Evolutionary conservation across 1,139 yeast genomes (phyloP), one percentile per base, ranked within the genome.

Genomic region (Yamadazyma dendronema): DNA sequence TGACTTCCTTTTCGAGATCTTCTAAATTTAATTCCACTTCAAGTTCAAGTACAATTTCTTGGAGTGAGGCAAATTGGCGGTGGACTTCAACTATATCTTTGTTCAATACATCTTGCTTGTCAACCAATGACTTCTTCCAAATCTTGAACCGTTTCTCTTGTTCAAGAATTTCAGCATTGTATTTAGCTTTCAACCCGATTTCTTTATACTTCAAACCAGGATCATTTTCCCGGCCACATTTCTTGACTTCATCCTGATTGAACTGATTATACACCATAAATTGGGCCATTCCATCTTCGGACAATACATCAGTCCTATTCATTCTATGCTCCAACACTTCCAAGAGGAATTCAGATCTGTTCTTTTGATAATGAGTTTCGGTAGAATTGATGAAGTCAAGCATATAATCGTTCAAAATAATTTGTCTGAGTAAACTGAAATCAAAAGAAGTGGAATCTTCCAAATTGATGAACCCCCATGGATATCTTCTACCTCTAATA

Each of bases 381-480:
- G 84, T 79, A 3, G 84, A 70, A 11, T 62, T 52, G 17, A 81
- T 74, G 40, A 82, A 67, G 47, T 81, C 85, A 40, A 81, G 70
- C 71, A 83, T 71, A 47, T 81, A 65, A 17, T 71, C 67, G 2
- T 70, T 62, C 57, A 82, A 61, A 29, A 83, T 53, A 7, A 80
- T 54, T 10, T 70, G 66, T 46, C 80, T 72, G 42, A 87, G 64
- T 25, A 62, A 62, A 7, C 56, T 40, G 47, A 84, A 83, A 53
- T 87, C 95, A 57, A 94, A 80, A 52, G 81, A 85, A 3, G 56
- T 51, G 2, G 68, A 68, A 49, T 85, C 79, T 45, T 82, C 89
- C 27, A 83, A 78, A 45, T 85, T 88, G 4, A 83, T 81, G 17
- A 69, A 40, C 0, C 95, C 95, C 94, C 95, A 86, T 9, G 63